phyloP scores from a whole-genome alignment of 2,329 filamentous ascomycete genomes.

The Fusarium praegraminearum region DNA sequence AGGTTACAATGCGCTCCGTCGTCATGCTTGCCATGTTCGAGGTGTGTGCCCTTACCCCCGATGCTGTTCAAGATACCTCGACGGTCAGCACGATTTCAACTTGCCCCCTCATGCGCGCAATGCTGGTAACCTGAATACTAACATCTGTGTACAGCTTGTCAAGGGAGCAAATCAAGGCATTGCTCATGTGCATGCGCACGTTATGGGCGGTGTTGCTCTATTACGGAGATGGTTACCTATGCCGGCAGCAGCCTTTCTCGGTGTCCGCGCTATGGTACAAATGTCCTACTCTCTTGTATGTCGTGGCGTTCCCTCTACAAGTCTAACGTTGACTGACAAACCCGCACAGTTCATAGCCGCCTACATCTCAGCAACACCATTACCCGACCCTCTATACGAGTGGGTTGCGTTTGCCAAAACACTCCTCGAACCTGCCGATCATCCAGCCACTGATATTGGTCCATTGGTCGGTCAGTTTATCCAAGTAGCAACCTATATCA shows the following conservation, averaged over 20 bases:
- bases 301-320: not conserved
- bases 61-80: slow-evolving; percentile 6
- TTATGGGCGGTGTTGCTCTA: slow-evolving; percentile 70
- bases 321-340: slow-evolving; percentile 20
- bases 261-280: slow-evolving; percentile 65
- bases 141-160: slow-evolving; percentile 53
- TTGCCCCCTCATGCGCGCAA: not conserved
- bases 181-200: slow-evolving; percentile 67
- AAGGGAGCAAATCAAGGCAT: slow-evolving; percentile 61
- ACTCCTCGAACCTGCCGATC: slow-evolving; percentile 53
- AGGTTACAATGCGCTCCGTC: slow-evolving; percentile 64
- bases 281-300: slow-evolving; percentile 68
- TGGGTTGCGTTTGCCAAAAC: slow-evolving; percentile 56
- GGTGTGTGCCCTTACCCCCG: slow-evolving; percentile 54
- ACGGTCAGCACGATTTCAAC: slow-evolving; percentile 29
- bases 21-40: slow-evolving; percentile 72
- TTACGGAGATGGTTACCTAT: slow-evolving; percentile 61
- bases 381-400: slow-evolving; percentile 59
- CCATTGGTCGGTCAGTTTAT: slow-evolving; percentile 56
- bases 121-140: slow-evolving; percentile 24
- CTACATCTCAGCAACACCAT: slow-evolving; percentile 53
- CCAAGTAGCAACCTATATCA: slow-evolving; percentile 54
- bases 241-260: slow-evolving; percentile 54
- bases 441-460: slow-evolving; percentile 57
- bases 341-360: slow-evolving; percentile 59